phyloP scores from a whole-genome alignment of 2,329 filamentous ascomycete genomes.

The Ceratocystis ficicola region DNA sequence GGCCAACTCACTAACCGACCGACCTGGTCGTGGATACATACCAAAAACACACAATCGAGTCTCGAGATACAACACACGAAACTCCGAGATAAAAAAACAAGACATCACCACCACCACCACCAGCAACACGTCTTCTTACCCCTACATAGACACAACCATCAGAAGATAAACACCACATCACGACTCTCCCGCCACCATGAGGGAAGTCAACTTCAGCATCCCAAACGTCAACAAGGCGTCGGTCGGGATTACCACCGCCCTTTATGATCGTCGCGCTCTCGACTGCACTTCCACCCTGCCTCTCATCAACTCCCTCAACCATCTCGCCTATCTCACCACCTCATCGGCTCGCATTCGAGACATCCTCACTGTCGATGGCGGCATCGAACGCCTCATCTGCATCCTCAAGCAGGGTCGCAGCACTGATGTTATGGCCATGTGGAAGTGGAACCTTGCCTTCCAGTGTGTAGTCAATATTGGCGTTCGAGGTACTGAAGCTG shows the following conservation, averaged over 20 bases:
- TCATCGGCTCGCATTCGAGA: constrained; percentile 95
- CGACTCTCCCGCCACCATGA: constrained; percentile 52
- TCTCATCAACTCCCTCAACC: constrained; percentile 96
- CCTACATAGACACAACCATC: neutral
- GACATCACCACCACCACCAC: neutral
- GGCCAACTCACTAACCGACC: neutral
- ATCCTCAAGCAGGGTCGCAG: constrained; percentile 95
- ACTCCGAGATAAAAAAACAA: too few species aligned
- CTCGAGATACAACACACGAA: neutral
- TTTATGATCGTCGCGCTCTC: constrained; percentile 92
- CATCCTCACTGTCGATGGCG: constrained; percentile 96
- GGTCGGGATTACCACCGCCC: constrained; percentile 92
- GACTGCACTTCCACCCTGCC: constrained; percentile 97
- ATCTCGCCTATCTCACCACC: constrained; percentile 94
- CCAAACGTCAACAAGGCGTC: constrained; percentile 99
- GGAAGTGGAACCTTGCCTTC: constrained; percentile 99
- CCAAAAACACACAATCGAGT: neutral
- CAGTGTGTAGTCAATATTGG: constrained; percentile 99
- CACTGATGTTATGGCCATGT: constrained; percentile 99
- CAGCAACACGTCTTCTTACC: neutral
- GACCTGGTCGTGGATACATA: neutral
- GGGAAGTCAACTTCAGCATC: constrained; percentile 99
- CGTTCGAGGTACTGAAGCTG: constrained; percentile 84
- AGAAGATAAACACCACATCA: neutral
- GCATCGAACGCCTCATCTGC: constrained; percentile 89